A percentile compares a stretch with the other conserved stretches of the same genome.
Evolutionary conservation across 2,329 filamentous ascomycete genomes (phyloP).

Genomic region (Orbilia quercus): DNA sequence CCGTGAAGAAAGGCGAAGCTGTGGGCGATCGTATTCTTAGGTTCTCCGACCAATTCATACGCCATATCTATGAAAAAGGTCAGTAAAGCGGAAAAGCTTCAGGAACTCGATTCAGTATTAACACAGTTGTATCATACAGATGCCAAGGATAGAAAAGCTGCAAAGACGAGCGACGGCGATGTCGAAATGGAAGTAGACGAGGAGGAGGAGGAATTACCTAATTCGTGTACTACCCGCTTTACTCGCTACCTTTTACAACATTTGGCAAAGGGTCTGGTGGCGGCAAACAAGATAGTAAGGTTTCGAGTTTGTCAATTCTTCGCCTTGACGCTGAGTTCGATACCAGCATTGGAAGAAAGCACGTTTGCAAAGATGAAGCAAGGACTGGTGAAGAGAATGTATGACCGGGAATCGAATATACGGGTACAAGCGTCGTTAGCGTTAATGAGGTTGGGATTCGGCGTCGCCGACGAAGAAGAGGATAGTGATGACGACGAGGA

Average conservation of each 20-base stretch:
- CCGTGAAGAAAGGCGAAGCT: slow-evolving; percentile 89
- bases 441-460: slow-evolving; percentile 72
- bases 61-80: slow-evolving; percentile 73
- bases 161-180: slow-evolving; percentile 66
- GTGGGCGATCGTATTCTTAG: slow-evolving; percentile 86
- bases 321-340: slow-evolving; percentile 88
- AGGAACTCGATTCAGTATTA: background rate
- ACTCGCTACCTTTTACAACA: slow-evolving; percentile 78
- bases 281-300: slow-evolving; percentile 92
- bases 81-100: background rate
- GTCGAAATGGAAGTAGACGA: slow-evolving; percentile 70
- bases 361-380: slow-evolving; percentile 82
- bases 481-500: slow-evolving; percentile 78
- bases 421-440: slow-evolving; percentile 91
- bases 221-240: slow-evolving; percentile 85
- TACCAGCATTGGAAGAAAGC: slow-evolving; percentile 75
- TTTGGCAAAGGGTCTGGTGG: slow-evolving; percentile 78
- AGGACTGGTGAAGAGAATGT: slow-evolving; percentile 82
- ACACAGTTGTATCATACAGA: slow-evolving; percentile 56
- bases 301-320: slow-evolving; percentile 91
- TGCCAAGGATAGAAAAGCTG: slow-evolving; percentile 33
- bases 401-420: slow-evolving; percentile 93
- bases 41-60: slow-evolving; percentile 88
- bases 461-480: slow-evolving; percentile 78
- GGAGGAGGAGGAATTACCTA: slow-evolving; percentile 74